Conservation (phyloP, 1,139 yeast genomes). For the Hansenula sp. region DNA sequence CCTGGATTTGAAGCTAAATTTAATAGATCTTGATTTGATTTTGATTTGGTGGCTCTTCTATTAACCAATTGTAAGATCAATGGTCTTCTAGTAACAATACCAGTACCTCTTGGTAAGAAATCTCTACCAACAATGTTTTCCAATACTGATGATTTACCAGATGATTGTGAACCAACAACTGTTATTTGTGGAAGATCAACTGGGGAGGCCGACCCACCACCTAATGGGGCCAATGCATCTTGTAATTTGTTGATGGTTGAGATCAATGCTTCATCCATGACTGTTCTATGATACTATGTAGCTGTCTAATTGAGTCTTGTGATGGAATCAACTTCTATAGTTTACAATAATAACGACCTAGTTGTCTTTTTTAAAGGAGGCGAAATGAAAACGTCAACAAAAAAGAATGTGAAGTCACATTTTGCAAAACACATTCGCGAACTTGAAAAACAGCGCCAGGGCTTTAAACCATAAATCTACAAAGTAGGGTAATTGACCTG, state of each 20-base stretch:
- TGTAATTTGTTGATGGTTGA: slow-evolving; percentile 89
- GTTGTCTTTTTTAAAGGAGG: background rate
- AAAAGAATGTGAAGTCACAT: no score
- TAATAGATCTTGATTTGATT: slow-evolving; percentile 30
- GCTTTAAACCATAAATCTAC: no score
- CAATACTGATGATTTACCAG: slow-evolving; percentile 90
- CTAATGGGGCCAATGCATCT: slow-evolving; percentile 91
- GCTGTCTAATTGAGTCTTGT: background rate
- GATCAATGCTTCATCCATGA: slow-evolving; percentile 87
- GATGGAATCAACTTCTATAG: background rate
- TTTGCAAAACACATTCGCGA: background rate
- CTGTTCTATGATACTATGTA: background rate
- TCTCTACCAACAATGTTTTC: slow-evolving; percentile 95
- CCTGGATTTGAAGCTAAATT: slow-evolving; percentile 25
- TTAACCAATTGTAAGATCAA: slow-evolving; percentile 78
- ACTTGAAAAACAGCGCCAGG: no score
- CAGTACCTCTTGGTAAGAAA: slow-evolving; percentile 92
- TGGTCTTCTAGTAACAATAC: slow-evolving; percentile 94
- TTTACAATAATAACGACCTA: background rate
- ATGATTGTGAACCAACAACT: slow-evolving; percentile 93
- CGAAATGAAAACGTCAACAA: background rate
- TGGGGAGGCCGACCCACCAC: slow-evolving; percentile 80
- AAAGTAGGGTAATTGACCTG: no score
- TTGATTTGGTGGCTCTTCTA: slow-evolving; percentile 40
- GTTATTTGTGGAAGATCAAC: slow-evolving; percentile 95